Conservation (phyloP, 2,329 filamentous ascomycete genomes). For the Trematosphaeria pertusa region DNA sequence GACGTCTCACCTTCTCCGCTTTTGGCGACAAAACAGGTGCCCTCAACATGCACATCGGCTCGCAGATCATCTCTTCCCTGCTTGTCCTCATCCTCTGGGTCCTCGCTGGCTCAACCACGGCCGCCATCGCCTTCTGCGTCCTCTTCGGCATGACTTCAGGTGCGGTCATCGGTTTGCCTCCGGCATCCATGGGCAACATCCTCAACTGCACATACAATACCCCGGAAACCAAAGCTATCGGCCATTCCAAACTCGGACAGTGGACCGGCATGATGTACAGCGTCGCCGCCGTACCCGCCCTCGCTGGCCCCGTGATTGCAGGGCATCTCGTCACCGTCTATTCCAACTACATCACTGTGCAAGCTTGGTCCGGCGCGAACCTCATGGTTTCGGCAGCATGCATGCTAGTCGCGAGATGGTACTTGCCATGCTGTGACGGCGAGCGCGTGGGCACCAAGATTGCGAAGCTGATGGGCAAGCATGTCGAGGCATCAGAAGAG, state of each 20-base stretch:
- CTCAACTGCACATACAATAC: conserved; percentile 45
- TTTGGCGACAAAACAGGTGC: conserved; percentile 55
- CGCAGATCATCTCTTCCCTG: conserved; percentile 51
- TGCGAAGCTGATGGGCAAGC: conserved; percentile 16
- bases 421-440: conserved; percentile 40
- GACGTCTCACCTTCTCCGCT: conserved; percentile 54
- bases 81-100: conserved; percentile 56
- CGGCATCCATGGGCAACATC: conserved; percentile 57
- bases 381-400: conserved; percentile 51
- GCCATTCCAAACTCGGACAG: conserved; percentile 54
- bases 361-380: conserved; percentile 55
- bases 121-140: conserved; percentile 56
- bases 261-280: conserved; percentile 63
- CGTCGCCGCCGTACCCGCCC: conserved; percentile 52
- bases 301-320: conserved; percentile 57
- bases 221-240: conserved; percentile 31
- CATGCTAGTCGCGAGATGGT: conserved; percentile 46
- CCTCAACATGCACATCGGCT: conserved; percentile 54
- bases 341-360: conserved; percentile 53
- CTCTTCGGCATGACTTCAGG: conserved; percentile 58
- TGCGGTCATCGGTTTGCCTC: conserved; percentile 58
- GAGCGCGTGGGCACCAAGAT: conserved; percentile 27
- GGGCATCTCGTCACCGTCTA: conserved; percentile 54
- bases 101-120: conserved; percentile 43
- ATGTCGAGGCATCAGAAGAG: conserved; percentile 7